phyloP scores from a whole-genome alignment of 2,329 filamentous ascomycete genomes.

The Trichoderma simmonsii region DNA sequence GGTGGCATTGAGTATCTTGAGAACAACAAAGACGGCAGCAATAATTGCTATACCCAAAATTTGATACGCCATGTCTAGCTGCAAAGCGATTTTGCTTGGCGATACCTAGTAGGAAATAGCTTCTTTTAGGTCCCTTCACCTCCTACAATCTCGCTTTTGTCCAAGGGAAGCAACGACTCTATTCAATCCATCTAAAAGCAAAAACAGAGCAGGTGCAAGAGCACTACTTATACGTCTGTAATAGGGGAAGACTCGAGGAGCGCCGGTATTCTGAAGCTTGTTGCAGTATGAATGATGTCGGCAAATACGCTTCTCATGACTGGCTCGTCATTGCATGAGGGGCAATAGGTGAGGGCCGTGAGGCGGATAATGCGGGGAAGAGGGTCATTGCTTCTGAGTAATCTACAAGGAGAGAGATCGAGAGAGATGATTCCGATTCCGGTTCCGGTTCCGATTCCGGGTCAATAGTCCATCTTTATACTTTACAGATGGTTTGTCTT shows the following conservation, averaged over 20 bases:
- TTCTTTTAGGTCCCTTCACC: background rate
- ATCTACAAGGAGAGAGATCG: background rate
- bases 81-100: background rate
- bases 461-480: background rate
- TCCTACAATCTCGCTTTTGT: background rate
- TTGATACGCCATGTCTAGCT: slow-evolving; percentile 23
- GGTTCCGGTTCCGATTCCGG: slow-evolving; percentile 3
- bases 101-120: background rate
- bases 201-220: background rate
- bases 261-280: background rate
- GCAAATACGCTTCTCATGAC: background rate
- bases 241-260: background rate
- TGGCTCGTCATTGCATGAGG: background rate
- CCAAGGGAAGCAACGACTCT: background rate
- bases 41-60: slow-evolving; percentile 22
- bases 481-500: background rate
- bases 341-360: background rate
- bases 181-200: background rate
- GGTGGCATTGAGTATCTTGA: slow-evolving; percentile 43
- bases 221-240: background rate
- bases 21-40: slow-evolving; percentile 24
- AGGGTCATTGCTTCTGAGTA: background rate
- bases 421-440: background rate
- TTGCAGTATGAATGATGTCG: background rate
- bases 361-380: slow-evolving; percentile 7